Evolutionary conservation across 2,329 filamentous ascomycete species (phyloP).

Genomic region (Thermothelomyces thermophilus): DNA sequence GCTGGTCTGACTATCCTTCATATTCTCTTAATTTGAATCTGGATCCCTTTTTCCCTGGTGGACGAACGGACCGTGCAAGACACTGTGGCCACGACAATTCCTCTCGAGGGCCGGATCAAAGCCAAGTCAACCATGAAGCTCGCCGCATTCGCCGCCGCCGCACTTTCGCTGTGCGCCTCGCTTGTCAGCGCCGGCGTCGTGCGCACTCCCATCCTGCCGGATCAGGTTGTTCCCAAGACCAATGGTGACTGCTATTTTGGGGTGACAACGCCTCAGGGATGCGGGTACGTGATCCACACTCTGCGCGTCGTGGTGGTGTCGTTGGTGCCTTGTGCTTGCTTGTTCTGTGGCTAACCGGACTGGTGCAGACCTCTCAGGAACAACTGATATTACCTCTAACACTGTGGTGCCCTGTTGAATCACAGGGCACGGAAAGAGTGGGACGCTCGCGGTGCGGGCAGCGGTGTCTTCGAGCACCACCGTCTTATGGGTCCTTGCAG

Average conservation of each 20-base stretch:
- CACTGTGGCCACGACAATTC: not conserved
- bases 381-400: not conserved
- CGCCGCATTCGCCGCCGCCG: slow-evolving; percentile 28
- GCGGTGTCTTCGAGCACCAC: not conserved
- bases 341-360: not conserved
- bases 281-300: slow-evolving; percentile 41
- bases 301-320: too few species aligned
- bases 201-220: slow-evolving; percentile 44
- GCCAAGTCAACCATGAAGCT: slow-evolving; percentile 36
- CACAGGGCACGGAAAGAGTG: too few species aligned
- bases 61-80: too few species aligned
- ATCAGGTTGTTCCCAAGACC: slow-evolving; percentile 46
- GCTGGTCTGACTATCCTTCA: slow-evolving; percentile 18
- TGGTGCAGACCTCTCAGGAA: slow-evolving; percentile 12
- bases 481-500: too few species aligned
- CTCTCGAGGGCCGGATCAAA: not conserved
- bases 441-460: not conserved
- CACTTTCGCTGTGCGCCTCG: slow-evolving; percentile 40
- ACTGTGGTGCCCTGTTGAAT: too few species aligned
- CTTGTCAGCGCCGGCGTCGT: slow-evolving; percentile 48
- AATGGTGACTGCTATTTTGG: slow-evolving; percentile 50
- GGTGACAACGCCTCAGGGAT: slow-evolving; percentile 49
- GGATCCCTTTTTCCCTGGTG: not conserved
- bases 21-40: not conserved
- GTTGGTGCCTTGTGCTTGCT: not conserved